Evolutionary conservation across 2,329 filamentous ascomycete species (phyloP).

Genomic region (Macrophomina pseudophaseolina): DNA sequence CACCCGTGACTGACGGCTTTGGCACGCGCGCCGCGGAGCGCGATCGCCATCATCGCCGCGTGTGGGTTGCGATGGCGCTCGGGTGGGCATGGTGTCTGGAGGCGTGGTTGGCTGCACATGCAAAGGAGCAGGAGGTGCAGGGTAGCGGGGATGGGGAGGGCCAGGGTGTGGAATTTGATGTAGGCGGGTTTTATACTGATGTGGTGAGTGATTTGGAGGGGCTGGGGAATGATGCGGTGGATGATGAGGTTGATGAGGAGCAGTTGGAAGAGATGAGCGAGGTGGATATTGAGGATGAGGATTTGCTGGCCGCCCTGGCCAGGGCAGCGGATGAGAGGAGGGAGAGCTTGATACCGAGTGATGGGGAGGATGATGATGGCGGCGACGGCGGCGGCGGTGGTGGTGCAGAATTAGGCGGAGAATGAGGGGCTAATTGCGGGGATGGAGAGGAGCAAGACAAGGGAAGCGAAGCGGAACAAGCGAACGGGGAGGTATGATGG

Average conservation of each 20-base stretch:
- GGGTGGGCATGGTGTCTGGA: slow-evolving; percentile 6
- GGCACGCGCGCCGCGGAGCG: not conserved
- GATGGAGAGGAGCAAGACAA: not conserved
- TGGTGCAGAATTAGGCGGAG: not conserved
- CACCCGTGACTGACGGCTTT: too few relatives aligned
- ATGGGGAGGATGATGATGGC: slow-evolving; percentile 1
- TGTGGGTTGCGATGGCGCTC: slow-evolving; percentile 10
- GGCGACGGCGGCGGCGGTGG: too few relatives aligned
- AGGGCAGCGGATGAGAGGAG: not conserved
- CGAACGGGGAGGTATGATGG: not conserved
- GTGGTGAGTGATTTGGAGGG: not conserved
- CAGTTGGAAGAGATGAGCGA: slow-evolving; percentile 16
- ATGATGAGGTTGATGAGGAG: not conserved
- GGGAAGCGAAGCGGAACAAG: not conserved
- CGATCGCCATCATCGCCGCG: not conserved
- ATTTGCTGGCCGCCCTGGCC: not conserved
- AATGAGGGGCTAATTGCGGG: too few relatives aligned
- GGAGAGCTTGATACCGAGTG: slow-evolving; percentile 3
- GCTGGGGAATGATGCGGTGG: not conserved
- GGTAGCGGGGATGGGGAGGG: not conserved
- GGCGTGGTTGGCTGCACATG: not conserved
- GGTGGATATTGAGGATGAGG: not conserved
- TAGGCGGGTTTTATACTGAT: too few relatives aligned
- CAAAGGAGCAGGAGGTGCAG: not conserved
- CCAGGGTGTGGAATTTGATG: not conserved